Percentiles rank a stretch among this genome's conserved stretches.
Conservation (phyloP, 345 rosid genomes). For the Nephelium lappaceum region DNA sequence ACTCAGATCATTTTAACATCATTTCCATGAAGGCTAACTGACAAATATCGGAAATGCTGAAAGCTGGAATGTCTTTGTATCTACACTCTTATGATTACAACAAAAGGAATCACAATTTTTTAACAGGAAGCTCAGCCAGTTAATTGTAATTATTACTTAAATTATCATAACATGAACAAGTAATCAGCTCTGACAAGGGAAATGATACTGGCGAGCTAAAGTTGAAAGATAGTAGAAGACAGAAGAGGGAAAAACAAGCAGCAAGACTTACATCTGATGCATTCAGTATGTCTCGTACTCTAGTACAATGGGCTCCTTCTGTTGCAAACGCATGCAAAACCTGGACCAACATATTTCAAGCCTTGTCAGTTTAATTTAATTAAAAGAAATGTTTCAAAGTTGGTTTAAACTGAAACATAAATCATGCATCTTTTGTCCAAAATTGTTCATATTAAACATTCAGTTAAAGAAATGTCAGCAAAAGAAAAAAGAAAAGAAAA, state of each 20-base stretch:
- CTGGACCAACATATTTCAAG: conserved; percentile 37
- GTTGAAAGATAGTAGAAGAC: neutral
- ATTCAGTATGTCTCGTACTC: conserved; percentile 80
- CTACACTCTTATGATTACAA: neutral
- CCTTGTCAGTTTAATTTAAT: neutral
- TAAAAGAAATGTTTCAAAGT: neutral
- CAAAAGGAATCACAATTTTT: neutral
- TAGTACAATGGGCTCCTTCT: conserved; percentile 93
- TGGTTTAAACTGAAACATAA: neutral
- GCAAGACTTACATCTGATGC: conserved; percentile 83
- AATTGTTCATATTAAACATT: neutral
- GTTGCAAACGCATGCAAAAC: conserved; percentile 96
- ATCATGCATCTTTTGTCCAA: neutral
- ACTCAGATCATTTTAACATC: neutral
- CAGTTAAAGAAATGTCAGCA: neutral
- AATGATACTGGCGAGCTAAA: neutral
- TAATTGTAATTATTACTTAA: neutral
- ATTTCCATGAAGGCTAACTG: neutral
- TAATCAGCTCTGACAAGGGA: neutral
- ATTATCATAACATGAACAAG: neutral
- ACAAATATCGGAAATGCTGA: neutral
- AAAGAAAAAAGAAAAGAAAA: neutral
- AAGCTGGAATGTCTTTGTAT: neutral
- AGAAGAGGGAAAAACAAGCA: neutral
- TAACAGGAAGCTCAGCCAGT: neutral